phyloP scores from a whole-genome alignment of 2,329 filamentous ascomycete genomes.

The Nannizziopsis arthrosporioides region DNA sequence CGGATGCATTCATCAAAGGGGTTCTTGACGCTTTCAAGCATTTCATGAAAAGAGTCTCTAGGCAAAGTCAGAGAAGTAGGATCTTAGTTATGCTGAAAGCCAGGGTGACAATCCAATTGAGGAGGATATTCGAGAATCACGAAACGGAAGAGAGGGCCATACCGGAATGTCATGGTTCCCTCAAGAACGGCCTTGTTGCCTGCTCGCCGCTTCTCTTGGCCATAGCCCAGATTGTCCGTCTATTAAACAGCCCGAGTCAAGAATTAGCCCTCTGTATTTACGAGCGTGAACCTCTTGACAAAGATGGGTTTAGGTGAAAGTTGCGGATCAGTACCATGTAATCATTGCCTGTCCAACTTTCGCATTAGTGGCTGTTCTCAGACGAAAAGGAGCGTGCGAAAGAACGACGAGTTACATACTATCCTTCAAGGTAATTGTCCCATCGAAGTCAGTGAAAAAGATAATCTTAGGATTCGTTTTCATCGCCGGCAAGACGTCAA shows the following conservation, averaged over 20 bases:
- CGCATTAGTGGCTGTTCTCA: constrained; percentile 12
- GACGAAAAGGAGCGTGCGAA: constrained; percentile 3
- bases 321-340: constrained; percentile 40
- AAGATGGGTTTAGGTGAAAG: background rate
- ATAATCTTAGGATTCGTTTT: constrained; percentile 66
- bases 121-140: background rate
- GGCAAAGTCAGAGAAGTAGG: background rate
- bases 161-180: constrained; percentile 59
- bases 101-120: background rate
- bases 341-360: constrained; percentile 46
- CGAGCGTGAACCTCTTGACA: background rate
- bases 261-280: background rate
- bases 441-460: constrained; percentile 99
- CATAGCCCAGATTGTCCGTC: constrained; percentile 89
- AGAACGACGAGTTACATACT: constrained; percentile 33
- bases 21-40: constrained; percentile 76
- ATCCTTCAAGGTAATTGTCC: constrained; percentile 72
- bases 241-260: constrained; percentile 28
- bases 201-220: constrained; percentile 54
- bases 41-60: constrained; percentile 70
- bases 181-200: constrained; percentile 68
- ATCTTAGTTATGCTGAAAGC: background rate
- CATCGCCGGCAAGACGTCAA: constrained; percentile 29
- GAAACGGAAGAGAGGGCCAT: constrained; percentile 12
- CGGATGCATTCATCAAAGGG: constrained; percentile 75